These are phyloP conservation scores for Platanthera zijinensis DNA, from an alignment of 106 monocot genomes.

Conservation along the genomic window DNA sequence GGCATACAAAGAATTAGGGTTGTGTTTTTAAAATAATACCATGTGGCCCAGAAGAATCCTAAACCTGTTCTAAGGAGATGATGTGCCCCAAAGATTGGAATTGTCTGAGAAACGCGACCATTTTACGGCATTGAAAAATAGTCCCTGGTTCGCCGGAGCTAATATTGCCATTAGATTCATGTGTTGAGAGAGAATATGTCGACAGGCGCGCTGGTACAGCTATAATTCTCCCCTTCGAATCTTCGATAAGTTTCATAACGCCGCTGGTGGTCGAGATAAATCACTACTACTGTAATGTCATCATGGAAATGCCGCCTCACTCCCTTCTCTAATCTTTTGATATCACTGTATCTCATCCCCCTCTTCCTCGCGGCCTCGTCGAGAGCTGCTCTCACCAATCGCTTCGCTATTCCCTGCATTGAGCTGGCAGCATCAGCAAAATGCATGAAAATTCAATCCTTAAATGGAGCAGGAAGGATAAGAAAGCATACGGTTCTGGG, in stretches of 20 bases:
- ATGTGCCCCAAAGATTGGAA: too few species aligned
- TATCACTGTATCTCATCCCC: conserved; percentile 37
- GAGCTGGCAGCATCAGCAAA: background rate
- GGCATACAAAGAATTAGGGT: too few species aligned
- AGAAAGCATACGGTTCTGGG: conserved; percentile 32
- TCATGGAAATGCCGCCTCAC: conserved; percentile 45
- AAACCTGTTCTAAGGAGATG: too few species aligned
- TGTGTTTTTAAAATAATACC: too few species aligned
- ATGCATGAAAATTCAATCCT: background rate
- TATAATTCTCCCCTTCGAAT: conserved; percentile 4
- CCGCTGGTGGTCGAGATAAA: conserved; percentile 34
- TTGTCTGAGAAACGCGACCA: too few species aligned
- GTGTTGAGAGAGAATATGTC: conserved; percentile 23
- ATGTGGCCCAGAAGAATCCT: too few species aligned
- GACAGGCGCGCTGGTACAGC: conserved; percentile 24
- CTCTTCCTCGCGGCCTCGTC: conserved; percentile 45
- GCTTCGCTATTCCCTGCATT: conserved; percentile 47
- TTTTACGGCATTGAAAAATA: too few species aligned
- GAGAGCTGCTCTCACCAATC: conserved; percentile 39
- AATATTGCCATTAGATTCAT: conserved; percentile 18
- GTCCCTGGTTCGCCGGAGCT: background rate
- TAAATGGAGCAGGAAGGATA: background rate
- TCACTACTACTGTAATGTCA: conserved; percentile 45
- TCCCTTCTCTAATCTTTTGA: conserved; percentile 37
- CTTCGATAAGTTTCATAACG: background rate